These are phyloP conservation scores for Helichrysum umbraculigerum DNA, from an alignment of 129 eudicot genomes.

Conservation along the genomic window DNA sequence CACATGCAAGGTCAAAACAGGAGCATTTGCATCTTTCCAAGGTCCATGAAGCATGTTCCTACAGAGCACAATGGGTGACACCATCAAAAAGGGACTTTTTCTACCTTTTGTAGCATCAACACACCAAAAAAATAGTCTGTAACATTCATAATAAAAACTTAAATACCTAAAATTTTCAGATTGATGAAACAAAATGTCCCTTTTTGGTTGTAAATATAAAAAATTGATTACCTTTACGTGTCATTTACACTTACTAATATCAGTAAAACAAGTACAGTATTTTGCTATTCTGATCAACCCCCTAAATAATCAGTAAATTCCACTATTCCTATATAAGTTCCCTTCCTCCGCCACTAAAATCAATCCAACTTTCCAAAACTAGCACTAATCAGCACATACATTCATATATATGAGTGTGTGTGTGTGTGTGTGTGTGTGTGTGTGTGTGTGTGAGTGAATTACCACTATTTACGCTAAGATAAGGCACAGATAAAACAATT, in stretches of 20 bases:
- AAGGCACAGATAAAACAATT: not conserved
- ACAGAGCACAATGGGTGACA: slow-evolving; percentile 19
- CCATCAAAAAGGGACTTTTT: not conserved
- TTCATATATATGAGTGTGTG: too few species aligned
- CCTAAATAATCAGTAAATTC: not conserved
- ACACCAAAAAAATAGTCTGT: not conserved
- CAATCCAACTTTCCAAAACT: slow-evolving; percentile 9
- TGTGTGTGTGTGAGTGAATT: not conserved
- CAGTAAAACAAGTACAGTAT: not conserved
- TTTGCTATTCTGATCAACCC: not conserved
- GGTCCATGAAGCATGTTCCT: slow-evolving; percentile 99
- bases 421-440: not conserved
- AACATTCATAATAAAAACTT: too few species aligned
- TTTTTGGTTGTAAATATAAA: not conserved
- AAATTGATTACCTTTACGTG: too few species aligned
- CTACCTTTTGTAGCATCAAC: not conserved
- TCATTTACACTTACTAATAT: not conserved
- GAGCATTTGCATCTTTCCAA: slow-evolving; percentile 91
- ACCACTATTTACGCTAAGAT: not conserved
- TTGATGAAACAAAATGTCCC: not conserved
- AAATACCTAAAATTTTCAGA: too few species aligned
- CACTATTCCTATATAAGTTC: not conserved
- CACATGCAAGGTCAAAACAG: slow-evolving; percentile 72
- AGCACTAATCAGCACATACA: not conserved
- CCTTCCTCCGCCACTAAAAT: not conserved